phyloP scores from a whole-genome alignment of 1,139 yeast species.

The Blastobotrys serpentis region DNA sequence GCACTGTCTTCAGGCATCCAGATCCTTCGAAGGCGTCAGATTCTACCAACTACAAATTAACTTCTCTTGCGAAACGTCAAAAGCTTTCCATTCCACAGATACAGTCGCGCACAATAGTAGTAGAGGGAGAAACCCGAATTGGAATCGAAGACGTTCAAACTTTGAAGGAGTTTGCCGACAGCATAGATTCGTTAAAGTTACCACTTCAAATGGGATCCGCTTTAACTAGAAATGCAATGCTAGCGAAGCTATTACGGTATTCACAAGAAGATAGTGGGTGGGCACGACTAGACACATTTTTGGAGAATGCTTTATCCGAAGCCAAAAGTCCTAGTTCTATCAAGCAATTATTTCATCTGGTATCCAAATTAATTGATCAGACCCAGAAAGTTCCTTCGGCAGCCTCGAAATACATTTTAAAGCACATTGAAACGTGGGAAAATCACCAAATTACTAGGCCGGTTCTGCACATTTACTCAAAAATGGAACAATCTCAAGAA shows the following conservation, averaged over 20 bases:
- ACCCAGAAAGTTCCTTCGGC: slow-evolving; percentile 28
- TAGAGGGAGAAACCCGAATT: slow-evolving; percentile 9
- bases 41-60: neutral
- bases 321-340: neutral
- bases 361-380: slow-evolving; percentile 22
- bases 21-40: slow-evolving; percentile 23
- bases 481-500: slow-evolving; percentile 9
- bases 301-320: slow-evolving; percentile 24
- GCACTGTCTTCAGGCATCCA: slow-evolving; percentile 35
- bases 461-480: neutral
- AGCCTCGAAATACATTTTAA: slow-evolving; percentile 9
- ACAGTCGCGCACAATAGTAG: slow-evolving; percentile 16
- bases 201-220: slow-evolving; percentile 32
- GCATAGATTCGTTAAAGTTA: slow-evolving; percentile 27
- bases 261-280: slow-evolving; percentile 25
- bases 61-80: slow-evolving; percentile 13
- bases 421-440: slow-evolving; percentile 10
- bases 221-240: slow-evolving; percentile 26
- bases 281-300: slow-evolving; percentile 33
- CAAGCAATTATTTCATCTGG: slow-evolving; percentile 20
- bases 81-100: slow-evolving; percentile 11
- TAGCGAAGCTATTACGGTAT: slow-evolving; percentile 27
- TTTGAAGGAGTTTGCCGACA: slow-evolving; percentile 25
- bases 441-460: neutral
- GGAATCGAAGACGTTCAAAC: slow-evolving; percentile 26